A percentile compares a stretch with the other conserved stretches of the same genome.
phyloP scores from a whole-genome alignment of 306 rosid genomes.

The Hylodesmum podocarpum region DNA sequence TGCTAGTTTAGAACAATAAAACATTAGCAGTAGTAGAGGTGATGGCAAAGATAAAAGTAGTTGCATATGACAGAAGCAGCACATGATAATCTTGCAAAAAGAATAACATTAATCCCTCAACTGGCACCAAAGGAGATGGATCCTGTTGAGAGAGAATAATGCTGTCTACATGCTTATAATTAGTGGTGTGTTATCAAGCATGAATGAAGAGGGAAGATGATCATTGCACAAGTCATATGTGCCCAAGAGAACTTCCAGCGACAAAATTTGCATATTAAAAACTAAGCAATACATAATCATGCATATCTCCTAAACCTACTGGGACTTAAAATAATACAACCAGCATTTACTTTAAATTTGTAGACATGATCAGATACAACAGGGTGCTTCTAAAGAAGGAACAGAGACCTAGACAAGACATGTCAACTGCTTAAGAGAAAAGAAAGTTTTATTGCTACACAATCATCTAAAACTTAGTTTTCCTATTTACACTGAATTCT shows the following conservation, averaged over 20 bases:
- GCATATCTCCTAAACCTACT: neutral
- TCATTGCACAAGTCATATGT: neutral
- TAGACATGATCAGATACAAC: slow-evolving; percentile 10
- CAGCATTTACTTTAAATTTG: slow-evolving; percentile 15
- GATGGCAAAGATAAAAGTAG: slow-evolving; percentile 7
- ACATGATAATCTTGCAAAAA: neutral
- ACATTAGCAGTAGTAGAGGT: neutral
- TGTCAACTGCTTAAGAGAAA: neutral
- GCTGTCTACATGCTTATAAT: neutral
- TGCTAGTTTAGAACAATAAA: neutral
- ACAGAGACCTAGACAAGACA: neutral
- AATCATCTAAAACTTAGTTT: neutral
- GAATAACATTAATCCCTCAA: neutral
- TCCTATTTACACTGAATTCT: neutral
- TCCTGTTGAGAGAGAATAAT: slow-evolving; percentile 17
- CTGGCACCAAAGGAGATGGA: neutral
- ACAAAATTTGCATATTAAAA: slow-evolving; percentile 12
- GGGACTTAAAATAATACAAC: neutral
- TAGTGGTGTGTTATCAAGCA: neutral
- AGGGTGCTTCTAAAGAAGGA: slow-evolving; percentile 12
- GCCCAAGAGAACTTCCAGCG: neutral
- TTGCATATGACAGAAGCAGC: slow-evolving; percentile 1
- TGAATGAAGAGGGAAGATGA: neutral
- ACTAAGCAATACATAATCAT: slow-evolving; percentile 2
- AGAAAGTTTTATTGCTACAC: neutral